Conservation (phyloP, 768 basidiomycete species). For the Piloderma croceum region DNA sequence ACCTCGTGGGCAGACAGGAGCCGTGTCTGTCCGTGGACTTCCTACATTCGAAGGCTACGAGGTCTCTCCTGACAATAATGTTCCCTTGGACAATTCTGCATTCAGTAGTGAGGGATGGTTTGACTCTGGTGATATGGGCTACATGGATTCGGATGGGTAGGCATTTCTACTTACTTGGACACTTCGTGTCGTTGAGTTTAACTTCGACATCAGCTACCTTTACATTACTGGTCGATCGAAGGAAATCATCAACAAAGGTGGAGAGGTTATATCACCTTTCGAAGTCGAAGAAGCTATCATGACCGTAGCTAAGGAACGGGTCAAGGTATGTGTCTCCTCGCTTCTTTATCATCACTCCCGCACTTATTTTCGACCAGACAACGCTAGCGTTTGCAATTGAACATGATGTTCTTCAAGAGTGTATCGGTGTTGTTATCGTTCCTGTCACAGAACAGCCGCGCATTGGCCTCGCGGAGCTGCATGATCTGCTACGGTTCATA, state of each 20-base stretch:
- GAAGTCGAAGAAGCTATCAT: constrained; percentile 55
- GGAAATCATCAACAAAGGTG: constrained; percentile 56
- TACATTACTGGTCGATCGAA: constrained; percentile 54
- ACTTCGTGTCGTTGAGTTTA: neutral
- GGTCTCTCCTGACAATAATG: constrained; percentile 35
- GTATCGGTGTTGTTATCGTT: constrained; percentile 41
- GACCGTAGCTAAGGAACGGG: constrained; percentile 34
- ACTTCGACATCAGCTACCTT: constrained; percentile 22
- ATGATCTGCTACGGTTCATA: constrained; percentile 35
- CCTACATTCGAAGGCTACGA: constrained; percentile 52
- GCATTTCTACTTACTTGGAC: neutral
- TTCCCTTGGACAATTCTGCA: constrained; percentile 39
- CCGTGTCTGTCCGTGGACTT: constrained; percentile 49
- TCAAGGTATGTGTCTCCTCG: constrained; percentile 26
- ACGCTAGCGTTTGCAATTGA: constrained; percentile 40
- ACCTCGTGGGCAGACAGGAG: constrained; percentile 38
- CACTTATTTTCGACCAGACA: constrained; percentile 18
- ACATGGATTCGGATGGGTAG: constrained; percentile 43
- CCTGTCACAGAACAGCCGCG: constrained; percentile 29
- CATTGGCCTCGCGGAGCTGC: constrained; percentile 36
- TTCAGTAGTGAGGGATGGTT: constrained; percentile 51
- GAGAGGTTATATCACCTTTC: constrained; percentile 56
- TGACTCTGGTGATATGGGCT: constrained; percentile 43
- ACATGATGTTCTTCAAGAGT: constrained; percentile 44
- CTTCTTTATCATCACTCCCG: neutral